These are phyloP conservation scores for Acacia melanoxylon DNA, from an alignment of 306 rosid genomes.

Conservation along the genomic window DNA sequence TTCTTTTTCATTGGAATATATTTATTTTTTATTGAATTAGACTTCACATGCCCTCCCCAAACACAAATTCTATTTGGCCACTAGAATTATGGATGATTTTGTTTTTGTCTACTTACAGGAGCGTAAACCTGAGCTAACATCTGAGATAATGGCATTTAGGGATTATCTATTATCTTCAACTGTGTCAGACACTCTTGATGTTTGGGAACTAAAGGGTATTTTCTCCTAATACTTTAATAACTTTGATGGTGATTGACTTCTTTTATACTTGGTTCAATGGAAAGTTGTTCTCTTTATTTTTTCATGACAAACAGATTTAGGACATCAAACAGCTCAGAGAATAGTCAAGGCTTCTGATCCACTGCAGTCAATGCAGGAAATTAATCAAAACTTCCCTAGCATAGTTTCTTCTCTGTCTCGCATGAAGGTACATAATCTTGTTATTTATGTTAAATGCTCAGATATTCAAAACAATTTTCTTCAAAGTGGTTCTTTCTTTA, in stretches of 20 bases:
- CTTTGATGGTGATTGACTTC: slow-evolving; percentile 16
- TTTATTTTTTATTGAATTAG: not conserved
- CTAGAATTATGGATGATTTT: slow-evolving; percentile 18
- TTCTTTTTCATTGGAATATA: not conserved
- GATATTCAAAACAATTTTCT: slow-evolving; percentile 16
- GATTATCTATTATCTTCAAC: slow-evolving; percentile 91
- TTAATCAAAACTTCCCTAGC: slow-evolving; percentile 93
- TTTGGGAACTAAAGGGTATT: slow-evolving; percentile 96
- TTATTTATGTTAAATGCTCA: slow-evolving; percentile 26
- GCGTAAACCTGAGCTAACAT: slow-evolving; percentile 79
- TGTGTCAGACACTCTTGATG: slow-evolving; percentile 88
- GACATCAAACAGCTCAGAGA: slow-evolving; percentile 98
- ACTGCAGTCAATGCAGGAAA: slow-evolving; percentile 96
- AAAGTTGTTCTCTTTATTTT: slow-evolving; percentile 11
- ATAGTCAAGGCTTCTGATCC: slow-evolving; percentile 98
- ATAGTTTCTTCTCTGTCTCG: slow-evolving; percentile 97
- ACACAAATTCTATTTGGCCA: not conserved
- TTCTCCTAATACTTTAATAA: slow-evolving; percentile 1
- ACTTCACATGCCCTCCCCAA: not conserved
- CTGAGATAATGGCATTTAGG: slow-evolving; percentile 94
- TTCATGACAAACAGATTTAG: slow-evolving; percentile 70
- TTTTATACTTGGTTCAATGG: slow-evolving; percentile 27
- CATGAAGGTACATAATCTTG: slow-evolving; percentile 68
- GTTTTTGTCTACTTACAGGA: slow-evolving; percentile 59
- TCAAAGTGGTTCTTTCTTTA: too few species aligned